A percentile compares a stretch with the other conserved stretches of the same genome.
phyloP scores from a whole-genome alignment of 2,329 filamentous ascomycete genomes.

The Aspergillus caelatus region DNA sequence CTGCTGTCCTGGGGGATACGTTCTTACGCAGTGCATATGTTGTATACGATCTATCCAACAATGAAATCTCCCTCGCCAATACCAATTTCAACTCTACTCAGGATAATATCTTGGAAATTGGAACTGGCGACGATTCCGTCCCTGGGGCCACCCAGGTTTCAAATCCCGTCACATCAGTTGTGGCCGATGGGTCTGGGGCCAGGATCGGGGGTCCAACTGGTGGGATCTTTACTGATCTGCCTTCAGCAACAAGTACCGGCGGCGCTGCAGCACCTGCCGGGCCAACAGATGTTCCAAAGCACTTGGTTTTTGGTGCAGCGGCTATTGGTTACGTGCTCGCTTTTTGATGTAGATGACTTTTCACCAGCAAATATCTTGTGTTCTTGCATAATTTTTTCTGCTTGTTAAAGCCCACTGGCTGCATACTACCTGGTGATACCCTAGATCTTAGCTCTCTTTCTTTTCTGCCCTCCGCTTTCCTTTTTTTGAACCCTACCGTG shows the following conservation, averaged over 20 bases:
- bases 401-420: neutral
- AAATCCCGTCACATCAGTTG: slow-evolving; percentile 53
- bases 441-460: neutral
- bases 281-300: slow-evolving; percentile 20
- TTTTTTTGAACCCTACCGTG: neutral
- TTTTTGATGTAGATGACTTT: slow-evolving; percentile 15
- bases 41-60: slow-evolving; percentile 63
- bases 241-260: slow-evolving; percentile 22
- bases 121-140: slow-evolving; percentile 50
- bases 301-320: slow-evolving; percentile 25
- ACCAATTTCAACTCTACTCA: slow-evolving; percentile 62
- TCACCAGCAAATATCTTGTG: neutral
- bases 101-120: slow-evolving; percentile 57
- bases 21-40: slow-evolving; percentile 66
- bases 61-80: slow-evolving; percentile 63
- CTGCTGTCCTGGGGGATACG: slow-evolving; percentile 61
- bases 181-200: slow-evolving; percentile 47
- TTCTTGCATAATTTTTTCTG: neutral
- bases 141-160: slow-evolving; percentile 57
- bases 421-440: neutral
- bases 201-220: slow-evolving; percentile 38
- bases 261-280: slow-evolving; percentile 14
- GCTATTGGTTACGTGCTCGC: slow-evolving; percentile 27
- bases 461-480: neutral
- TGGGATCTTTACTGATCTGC: slow-evolving; percentile 17